Base-by-base conservation (phyloP, 2,329 filamentous ascomycete species). In the Calonectria naviculata region DNA sequence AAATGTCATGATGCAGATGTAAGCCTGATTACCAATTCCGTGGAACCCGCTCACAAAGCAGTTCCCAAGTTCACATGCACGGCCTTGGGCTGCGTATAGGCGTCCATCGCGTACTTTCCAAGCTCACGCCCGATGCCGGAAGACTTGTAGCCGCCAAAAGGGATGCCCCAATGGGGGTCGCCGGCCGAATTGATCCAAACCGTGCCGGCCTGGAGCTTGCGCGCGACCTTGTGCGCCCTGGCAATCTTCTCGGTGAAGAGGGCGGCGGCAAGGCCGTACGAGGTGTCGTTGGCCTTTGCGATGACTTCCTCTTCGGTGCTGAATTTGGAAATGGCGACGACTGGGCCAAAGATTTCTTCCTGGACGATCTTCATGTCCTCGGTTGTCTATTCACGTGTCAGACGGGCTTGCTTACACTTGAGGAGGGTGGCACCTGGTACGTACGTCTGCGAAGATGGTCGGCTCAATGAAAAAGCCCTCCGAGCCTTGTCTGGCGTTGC, bases 221-320 rank as follows among this genome's bases (percentile, higher is more conserved):
- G 85, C 58, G 85, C 79, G 13, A 82, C 75, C 67, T 71, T 78
- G 65, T 80, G 79, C 6, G 80, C 81, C 67, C 73, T 75, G 52
- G 71, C 82, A 66, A 89, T 84, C 73, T 89, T 85, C 73, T 86
- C 80, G 0, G 88, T 89, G 73, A 89, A 90, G 8, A 91, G 80
- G 0, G 88, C 85, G 10, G 85, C 85, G 6, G 87, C 87, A 0
- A 90, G 81, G 12, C 88, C 88, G 73, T 90, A 89, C 1, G 81
- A 85, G 0, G 84, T 86, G 75, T 89, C 66, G 46, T 79, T 76
- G 13, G 75, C 76, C 26, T 71, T 73, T 31, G 67, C 54, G 1
- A 76, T 41, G 29, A 61, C 75, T 56, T 77, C 74, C 19, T 41
- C 49, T 4, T 68, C 70, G 4, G 60, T 75, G 34, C 47, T 65